Base-by-base conservation (phyloP, 106 monocot species). In the Dendrobium catenatum region DNA sequence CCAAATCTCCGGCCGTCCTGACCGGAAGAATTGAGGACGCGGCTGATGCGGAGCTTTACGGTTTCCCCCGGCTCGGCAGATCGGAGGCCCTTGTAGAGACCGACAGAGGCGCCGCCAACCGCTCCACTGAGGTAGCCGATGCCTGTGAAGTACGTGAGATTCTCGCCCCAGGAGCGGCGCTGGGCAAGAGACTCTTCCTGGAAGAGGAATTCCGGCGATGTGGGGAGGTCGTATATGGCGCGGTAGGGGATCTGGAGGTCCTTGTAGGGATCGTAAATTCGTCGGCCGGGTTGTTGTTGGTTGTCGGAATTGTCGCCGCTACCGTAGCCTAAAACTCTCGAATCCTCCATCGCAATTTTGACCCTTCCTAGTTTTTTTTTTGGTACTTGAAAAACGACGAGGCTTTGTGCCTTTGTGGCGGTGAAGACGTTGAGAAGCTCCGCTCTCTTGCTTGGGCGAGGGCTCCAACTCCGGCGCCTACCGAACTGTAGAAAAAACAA, bases 61-160 rank as follows among this genome's bases (percentile, higher is more conserved):
- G 92, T 85, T 43, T 94, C 97, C 5, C 89, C 91, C 0, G 83
- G 77, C 74, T 98, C 94, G 16, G 85, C 82, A 42, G 90, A 74
- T 33, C 42, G 79, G 31, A 88, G 18, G 72, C 80, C 94, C 5
- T 79, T 82, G 42, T 76, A 81, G 33, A 91, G 83, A 27, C 97
- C 97, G 81, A 91, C 78, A 42, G 88, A 44, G 78, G 90, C 90
- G 44, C 95, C 95, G 17, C 68, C 58, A 26, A 64, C 68, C 37
- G 93, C 86, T 44, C 95, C 95, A 47, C 83, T 40, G 80, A 95
- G 88, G 77, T 95, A 95, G 8, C 93, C 95, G 78, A 89, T 59
- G 19, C 92, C 95, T n/a, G 95, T 93, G 84, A 88, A 95, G 83
- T 92, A 95, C 61, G 92, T 95, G 43, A 95, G 90, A 79, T 95